Evolutionary conservation across 192 early-diverging fungal species (phyloP).

Genomic region (Rhizophagus sp.): DNA sequence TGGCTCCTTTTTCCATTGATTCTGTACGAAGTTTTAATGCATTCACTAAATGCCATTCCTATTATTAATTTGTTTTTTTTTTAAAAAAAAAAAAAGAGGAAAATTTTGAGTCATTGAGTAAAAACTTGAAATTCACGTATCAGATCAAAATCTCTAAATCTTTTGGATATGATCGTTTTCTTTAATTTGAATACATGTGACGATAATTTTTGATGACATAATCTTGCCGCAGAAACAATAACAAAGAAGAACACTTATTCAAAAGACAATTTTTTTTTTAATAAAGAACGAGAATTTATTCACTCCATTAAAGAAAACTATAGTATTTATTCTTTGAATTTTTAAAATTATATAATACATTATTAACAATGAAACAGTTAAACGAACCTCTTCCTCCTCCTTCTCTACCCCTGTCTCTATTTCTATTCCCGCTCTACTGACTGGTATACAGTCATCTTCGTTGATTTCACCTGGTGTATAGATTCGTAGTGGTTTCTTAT

Average conservation of each 20-base stretch:
- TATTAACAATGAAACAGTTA: not conserved
- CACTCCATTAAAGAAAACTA: conserved; percentile 22
- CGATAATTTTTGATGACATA: conserved; percentile 12
- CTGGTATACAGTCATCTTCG: conserved; percentile 72
- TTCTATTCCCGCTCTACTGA: conserved; percentile 60
- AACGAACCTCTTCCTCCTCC: conserved; percentile 87
- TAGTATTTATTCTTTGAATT: not conserved
- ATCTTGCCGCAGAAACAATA: not conserved
- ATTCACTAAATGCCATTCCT: conserved; percentile 9
- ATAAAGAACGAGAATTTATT: conserved; percentile 5
- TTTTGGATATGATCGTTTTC: not conserved
- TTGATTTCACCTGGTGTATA: conserved; percentile 78
- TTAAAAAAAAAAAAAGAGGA: not conserved
- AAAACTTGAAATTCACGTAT: too few relatives aligned
- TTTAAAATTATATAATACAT: not conserved
- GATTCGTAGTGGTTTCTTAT: conserved; percentile 80
- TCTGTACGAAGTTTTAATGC: not conserved
- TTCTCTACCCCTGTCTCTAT: conserved; percentile 97
- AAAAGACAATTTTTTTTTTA: conserved; percentile 3
- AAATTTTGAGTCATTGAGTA: not conserved
- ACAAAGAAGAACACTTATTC: not conserved
- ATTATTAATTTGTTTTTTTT: conserved; percentile 42
- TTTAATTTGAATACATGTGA: conserved; percentile 1
- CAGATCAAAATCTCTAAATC: not conserved
- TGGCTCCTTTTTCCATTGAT: conserved; percentile 17